Evolutionary conservation across 345 rosid genomes (phyloP).

Genomic region (Carallia brachiata): DNA sequence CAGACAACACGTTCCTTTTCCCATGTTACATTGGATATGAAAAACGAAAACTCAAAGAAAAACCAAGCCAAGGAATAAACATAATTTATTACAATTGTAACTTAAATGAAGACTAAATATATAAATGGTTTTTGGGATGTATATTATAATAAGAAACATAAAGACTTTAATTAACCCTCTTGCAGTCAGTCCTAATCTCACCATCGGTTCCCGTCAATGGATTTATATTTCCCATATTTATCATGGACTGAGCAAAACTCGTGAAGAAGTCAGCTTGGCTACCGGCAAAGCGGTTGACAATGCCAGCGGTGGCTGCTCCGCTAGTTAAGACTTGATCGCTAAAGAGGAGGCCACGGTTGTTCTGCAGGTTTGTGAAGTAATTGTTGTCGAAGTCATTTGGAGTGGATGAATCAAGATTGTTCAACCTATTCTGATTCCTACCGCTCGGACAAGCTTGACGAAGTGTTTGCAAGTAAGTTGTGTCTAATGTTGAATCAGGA

Average conservation of each 20-base stretch:
- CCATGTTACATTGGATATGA: no score
- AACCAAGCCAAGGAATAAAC: no score
- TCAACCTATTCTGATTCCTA: not conserved
- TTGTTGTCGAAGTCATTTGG: constrained; percentile 9
- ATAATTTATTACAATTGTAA: no score
- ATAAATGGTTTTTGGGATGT: no score
- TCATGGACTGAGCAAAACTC: not conserved
- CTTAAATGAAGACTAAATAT: no score
- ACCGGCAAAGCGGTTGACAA: constrained; percentile 18
- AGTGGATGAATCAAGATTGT: constrained; percentile 5
- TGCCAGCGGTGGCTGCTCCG: constrained; percentile 28
- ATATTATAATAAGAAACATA: no score
- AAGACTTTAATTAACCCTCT: not conserved
- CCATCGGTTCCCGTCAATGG: not conserved
- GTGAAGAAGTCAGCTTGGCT: constrained; percentile 12
- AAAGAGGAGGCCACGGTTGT: constrained; percentile 1
- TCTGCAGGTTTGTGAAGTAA: constrained; percentile 13
- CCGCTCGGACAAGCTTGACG: constrained; percentile 14
- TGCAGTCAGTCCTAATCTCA: not conserved
- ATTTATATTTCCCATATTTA: not conserved
- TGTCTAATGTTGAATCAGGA: constrained; percentile 13
- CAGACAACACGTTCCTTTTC: no score
- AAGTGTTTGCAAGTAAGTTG: constrained; percentile 9
- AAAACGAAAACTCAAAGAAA: no score
- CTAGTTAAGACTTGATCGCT: constrained; percentile 5